These are phyloP conservation scores for Candida orba DNA, from an alignment of 805 yeast species.

Conservation along the genomic window DNA sequence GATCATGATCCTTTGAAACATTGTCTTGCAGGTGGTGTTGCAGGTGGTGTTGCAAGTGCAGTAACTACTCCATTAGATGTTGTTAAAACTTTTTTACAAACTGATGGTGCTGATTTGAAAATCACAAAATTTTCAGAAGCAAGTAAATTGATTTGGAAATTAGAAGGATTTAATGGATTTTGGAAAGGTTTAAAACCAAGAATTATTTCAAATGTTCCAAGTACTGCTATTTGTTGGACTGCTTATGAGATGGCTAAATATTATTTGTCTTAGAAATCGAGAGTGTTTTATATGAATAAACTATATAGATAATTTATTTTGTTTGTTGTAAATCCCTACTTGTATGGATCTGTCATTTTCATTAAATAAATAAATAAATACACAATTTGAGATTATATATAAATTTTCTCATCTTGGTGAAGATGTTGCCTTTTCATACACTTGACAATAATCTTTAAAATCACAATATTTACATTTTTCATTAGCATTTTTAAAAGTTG, in stretches of 20 bases:
- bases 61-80: slow-evolving; percentile 92
- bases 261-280: slow-evolving; percentile 18
- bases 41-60: slow-evolving; percentile 95
- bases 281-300: no score
- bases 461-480: slow-evolving; percentile 49
- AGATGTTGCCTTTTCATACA: slow-evolving; percentile 21
- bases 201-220: slow-evolving; percentile 85
- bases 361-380: no score
- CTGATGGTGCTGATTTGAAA: slow-evolving; percentile 49
- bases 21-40: slow-evolving; percentile 86
- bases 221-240: slow-evolving; percentile 97
- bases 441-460: slow-evolving; percentile 34
- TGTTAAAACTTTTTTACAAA: slow-evolving; percentile 84
- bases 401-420: no score
- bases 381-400: neutral
- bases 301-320: no score
- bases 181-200: slow-evolving; percentile 84
- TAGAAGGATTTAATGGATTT: slow-evolving; percentile 61
- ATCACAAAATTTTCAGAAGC: slow-evolving; percentile 60
- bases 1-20: slow-evolving; percentile 86
- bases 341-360: no score
- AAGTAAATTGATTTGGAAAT: slow-evolving; percentile 53
- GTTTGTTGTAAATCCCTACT: no score
- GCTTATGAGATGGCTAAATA: slow-evolving; percentile 93
- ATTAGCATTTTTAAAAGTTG: slow-evolving; percentile 27